Percentiles rank a stretch among this genome's conserved stretches.
These are phyloP conservation scores for Plantago major DNA, from an alignment of 257 asterid species.

Conservation along the genomic window DNA sequence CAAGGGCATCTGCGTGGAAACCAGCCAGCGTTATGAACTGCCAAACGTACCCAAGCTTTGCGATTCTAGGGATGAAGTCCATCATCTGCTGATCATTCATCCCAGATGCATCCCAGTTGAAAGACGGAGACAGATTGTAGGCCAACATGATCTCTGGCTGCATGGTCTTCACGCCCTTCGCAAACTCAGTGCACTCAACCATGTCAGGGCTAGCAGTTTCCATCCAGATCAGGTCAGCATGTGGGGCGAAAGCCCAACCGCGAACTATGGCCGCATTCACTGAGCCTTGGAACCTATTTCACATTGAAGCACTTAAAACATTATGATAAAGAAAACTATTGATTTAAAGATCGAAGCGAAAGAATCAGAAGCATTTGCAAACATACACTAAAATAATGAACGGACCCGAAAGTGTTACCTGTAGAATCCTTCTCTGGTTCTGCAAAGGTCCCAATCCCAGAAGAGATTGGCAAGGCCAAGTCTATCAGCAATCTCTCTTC, in stretches of 20 bases:
- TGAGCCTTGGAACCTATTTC: conserved; percentile 53
- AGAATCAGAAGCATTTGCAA: too few relatives aligned
- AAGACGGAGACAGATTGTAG: conserved; percentile 89
- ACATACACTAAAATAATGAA: too few relatives aligned
- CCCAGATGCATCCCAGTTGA: conserved; percentile 97
- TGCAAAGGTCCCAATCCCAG: conserved; percentile 92
- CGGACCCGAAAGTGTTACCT: neutral
- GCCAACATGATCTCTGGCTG: conserved; percentile 84
- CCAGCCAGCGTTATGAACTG: conserved; percentile 98
- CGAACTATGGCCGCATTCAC: conserved; percentile 82
- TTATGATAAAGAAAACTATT: too few relatives aligned
- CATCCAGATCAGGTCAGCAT: conserved; percentile 87
- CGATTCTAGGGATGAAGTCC: conserved; percentile 84
- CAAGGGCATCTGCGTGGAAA: conserved; percentile 81
- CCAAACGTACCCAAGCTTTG: conserved; percentile 80
- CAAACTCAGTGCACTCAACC: conserved; percentile 82
- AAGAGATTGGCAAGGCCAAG: conserved; percentile 61
- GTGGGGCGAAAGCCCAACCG: conserved; percentile 78
- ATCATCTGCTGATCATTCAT: conserved; percentile 80
- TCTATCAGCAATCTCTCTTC: conserved; percentile 49
- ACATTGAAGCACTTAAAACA: too few relatives aligned
- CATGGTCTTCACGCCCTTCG: conserved; percentile 62
- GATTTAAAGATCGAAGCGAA: too few relatives aligned
- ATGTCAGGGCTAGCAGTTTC: conserved; percentile 85
- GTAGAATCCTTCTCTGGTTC: conserved; percentile 96